Evolutionary conservation across 352 stramenopile species (phyloP).

Genomic region (Globisporangium carolinianum): DNA sequence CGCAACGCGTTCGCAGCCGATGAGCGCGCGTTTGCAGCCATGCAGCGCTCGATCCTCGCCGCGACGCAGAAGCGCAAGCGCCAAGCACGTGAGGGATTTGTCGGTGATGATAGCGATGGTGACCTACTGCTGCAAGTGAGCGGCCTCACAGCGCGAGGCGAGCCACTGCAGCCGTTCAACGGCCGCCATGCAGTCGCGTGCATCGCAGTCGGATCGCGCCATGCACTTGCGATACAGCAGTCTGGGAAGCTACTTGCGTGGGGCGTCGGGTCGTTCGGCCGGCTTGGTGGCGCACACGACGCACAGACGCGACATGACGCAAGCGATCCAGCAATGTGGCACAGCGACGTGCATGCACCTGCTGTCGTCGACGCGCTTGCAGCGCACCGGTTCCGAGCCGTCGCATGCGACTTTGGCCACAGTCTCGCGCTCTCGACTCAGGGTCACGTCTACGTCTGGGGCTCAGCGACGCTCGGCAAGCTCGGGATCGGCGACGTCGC

Average conservation of each 20-base stretch:
- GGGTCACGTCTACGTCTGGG: slow-evolving; percentile 70
- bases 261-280: slow-evolving; percentile 65
- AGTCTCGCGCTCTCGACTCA: slow-evolving; percentile 56
- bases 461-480: slow-evolving; percentile 65
- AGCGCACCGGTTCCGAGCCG: slow-evolving; percentile 38
- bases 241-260: slow-evolving; percentile 61
- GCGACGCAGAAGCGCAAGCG: slow-evolving; percentile 55
- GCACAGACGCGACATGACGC: slow-evolving; percentile 1
- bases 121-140: slow-evolving; percentile 27
- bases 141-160: slow-evolving; percentile 46
- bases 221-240: slow-evolving; percentile 57
- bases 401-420: slow-evolving; percentile 63
- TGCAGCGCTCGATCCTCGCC: slow-evolving; percentile 45
- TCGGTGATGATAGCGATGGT: slow-evolving; percentile 3
- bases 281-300: slow-evolving; percentile 34
- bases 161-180: slow-evolving; percentile 30
- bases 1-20: slow-evolving; percentile 26
- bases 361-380: slow-evolving; percentile 35
- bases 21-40: slow-evolving; percentile 44
- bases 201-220: slow-evolving; percentile 59
- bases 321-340: slow-evolving; percentile 37
- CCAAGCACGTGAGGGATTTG: slow-evolving; percentile 40
- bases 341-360: slow-evolving; percentile 40
- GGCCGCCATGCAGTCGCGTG: slow-evolving; percentile 45
- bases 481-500: slow-evolving; percentile 45